Evolutionary conservation across 257 asterid genomes (phyloP).

Genomic region (Cynanchum wilfordii): DNA sequence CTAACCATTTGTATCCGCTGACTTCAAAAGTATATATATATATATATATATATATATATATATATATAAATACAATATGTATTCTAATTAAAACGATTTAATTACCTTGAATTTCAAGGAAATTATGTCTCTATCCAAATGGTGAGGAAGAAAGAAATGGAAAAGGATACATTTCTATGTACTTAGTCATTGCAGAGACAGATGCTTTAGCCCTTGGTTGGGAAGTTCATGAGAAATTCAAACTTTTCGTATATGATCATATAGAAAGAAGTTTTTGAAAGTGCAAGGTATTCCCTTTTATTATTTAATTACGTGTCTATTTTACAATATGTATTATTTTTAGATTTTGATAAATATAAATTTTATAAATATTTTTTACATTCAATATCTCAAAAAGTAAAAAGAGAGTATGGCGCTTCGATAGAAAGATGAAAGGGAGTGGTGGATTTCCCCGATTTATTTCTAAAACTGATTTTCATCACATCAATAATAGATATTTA

Average conservation of each 20-base stretch:
- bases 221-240: constrained; percentile 10
- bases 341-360: too few species aligned
- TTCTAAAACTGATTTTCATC: constrained; percentile 1
- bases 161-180: constrained; percentile 12
- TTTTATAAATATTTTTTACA: not conserved
- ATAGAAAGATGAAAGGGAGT: not conserved
- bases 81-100: too few species aligned
- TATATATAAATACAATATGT: too few species aligned
- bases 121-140: constrained; percentile 11
- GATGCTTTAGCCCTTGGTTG: constrained; percentile 11
- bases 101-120: not conserved
- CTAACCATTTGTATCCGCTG: constrained; percentile 11
- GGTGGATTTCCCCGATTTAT: constrained; percentile 11
- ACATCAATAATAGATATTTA: constrained; percentile 11
- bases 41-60: too few species aligned
- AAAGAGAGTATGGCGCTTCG: not conserved
- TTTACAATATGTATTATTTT: too few species aligned
- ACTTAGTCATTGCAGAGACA: constrained; percentile 11
- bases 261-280: constrained; percentile 4
- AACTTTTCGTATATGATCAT: constrained; percentile 11
- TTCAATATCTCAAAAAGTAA: not conserved
- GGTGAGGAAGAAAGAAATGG: constrained; percentile 6
- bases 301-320: too few species aligned
- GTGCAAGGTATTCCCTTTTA: not conserved
- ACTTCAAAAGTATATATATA: not conserved